A percentile compares a stretch with the other conserved stretches of the same genome.
phyloP scores from a whole-genome alignment of 768 basidiomycete species.

The Lentinula lateritia region DNA sequence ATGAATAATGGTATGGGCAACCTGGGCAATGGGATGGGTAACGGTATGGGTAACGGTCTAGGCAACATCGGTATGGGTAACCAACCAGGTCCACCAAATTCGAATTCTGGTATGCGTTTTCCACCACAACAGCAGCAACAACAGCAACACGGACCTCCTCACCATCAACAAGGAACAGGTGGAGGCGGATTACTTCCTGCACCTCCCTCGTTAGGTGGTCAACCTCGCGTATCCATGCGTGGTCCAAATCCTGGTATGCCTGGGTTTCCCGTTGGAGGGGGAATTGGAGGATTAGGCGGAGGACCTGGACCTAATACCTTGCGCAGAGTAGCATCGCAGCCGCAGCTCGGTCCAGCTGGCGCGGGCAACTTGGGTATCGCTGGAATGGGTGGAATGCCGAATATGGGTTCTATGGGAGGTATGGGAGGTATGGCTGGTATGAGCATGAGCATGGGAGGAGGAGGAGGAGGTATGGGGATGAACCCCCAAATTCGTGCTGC shows the following conservation, averaged over 20 bases:
- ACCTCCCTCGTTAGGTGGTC: slow-evolving; percentile 20
- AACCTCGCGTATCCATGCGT: slow-evolving; percentile 8
- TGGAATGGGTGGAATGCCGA: slow-evolving; percentile 22
- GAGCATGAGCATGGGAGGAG: not conserved
- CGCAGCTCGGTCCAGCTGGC: slow-evolving; percentile 11
- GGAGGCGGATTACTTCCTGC: not conserved
- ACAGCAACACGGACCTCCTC: no score
- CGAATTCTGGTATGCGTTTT: no score
- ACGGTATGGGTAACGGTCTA: not conserved
- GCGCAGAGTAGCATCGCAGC: slow-evolving; percentile 58
- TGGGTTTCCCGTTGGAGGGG: not conserved
- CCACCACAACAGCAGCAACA: no score
- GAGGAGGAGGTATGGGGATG: slow-evolving; percentile 36
- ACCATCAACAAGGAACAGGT: no score
- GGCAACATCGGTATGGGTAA: no score
- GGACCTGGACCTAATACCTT: slow-evolving; percentile 32
- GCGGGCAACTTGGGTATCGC: not conserved
- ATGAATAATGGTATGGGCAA: slow-evolving; percentile 11
- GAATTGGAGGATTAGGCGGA: slow-evolving; percentile 15
- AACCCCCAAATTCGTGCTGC: slow-evolving; percentile 34
- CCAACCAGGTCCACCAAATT: no score
- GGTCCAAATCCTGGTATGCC: not conserved
- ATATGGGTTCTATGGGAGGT: slow-evolving; percentile 20
- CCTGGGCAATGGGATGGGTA: slow-evolving; percentile 7
- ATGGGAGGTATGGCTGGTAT: not conserved